A percentile compares a stretch with the other conserved stretches of the same genome.
phyloP scores from a whole-genome alignment of 2,329 filamentous ascomycete species.

The Aspergillus calidoustus region DNA sequence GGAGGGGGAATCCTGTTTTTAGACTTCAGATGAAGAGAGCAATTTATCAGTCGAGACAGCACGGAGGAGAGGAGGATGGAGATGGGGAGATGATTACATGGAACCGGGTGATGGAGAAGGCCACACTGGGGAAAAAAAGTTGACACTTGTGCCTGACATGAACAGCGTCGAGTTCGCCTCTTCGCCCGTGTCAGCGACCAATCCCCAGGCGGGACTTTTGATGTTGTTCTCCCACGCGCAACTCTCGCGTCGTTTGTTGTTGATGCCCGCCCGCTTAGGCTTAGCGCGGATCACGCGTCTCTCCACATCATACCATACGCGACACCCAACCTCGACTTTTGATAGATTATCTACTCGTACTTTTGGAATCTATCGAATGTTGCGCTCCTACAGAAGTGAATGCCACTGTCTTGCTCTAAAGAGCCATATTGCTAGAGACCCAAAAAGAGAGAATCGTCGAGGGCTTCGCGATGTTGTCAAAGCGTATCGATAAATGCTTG shows the following conservation, averaged over 20 bases:
- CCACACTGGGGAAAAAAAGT: slow-evolving; percentile 15
- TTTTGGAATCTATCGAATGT: background rate
- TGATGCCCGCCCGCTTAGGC: slow-evolving; percentile 27
- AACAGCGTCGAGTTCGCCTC: slow-evolving; percentile 16
- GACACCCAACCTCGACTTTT: background rate
- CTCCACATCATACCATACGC: slow-evolving; percentile 22
- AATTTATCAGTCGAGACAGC: slow-evolving; percentile 5
- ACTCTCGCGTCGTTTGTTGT: slow-evolving; percentile 39
- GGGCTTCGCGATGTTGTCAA: background rate
- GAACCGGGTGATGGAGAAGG: background rate
- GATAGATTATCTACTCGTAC: background rate
- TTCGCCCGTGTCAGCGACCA: slow-evolving; percentile 16
- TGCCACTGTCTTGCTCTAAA: background rate
- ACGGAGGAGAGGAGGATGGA: slow-evolving; percentile 6
- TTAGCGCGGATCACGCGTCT: slow-evolving; percentile 37
- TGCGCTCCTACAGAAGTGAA: background rate
- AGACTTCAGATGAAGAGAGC: slow-evolving; percentile 7
- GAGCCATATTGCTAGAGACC: background rate
- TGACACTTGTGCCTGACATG: slow-evolving; percentile 19
- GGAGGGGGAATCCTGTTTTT: slow-evolving; percentile 17
- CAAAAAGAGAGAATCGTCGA: background rate
- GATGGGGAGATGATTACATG: slow-evolving; percentile 10
- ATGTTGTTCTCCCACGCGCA: slow-evolving; percentile 29
- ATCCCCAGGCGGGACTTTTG: slow-evolving; percentile 25
- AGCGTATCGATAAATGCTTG: slow-evolving; percentile 26